A percentile compares a stretch with the other conserved stretches of the same genome.
Conservation (phyloP, 1,139 yeast species). For the Suhomyces yuchorum region DNA sequence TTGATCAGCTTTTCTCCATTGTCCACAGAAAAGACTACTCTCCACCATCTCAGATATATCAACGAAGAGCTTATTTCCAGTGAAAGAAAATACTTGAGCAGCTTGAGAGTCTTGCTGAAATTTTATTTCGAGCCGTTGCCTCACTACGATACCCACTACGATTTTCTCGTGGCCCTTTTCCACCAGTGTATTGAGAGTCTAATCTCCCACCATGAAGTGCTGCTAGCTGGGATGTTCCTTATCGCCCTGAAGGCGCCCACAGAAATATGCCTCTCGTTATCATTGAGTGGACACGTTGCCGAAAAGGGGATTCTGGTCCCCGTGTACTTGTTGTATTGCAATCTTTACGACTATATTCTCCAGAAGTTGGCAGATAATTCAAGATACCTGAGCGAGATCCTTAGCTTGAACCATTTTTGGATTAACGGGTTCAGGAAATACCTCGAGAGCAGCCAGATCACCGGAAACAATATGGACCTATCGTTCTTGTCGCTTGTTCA, state of each 20-base stretch:
- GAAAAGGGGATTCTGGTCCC: constrained; percentile 30
- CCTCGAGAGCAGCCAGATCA: constrained; percentile 46
- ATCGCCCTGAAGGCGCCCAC: background rate
- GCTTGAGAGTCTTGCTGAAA: constrained; percentile 41
- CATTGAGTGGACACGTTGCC: constrained; percentile 20
- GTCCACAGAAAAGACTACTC: background rate
- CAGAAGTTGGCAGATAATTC: constrained; percentile 30
- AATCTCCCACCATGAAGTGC: constrained; percentile 26
- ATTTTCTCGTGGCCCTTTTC: constrained; percentile 28
- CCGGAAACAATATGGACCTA: constrained; percentile 37
- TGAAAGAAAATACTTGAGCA: constrained; percentile 48
- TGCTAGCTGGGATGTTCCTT: background rate
- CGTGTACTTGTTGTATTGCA: constrained; percentile 46
- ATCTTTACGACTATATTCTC: constrained; percentile 42
- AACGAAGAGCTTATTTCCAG: constrained; percentile 51
- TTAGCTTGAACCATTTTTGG: constrained; percentile 7
- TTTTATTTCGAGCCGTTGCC: constrained; percentile 40
- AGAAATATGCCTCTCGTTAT: background rate
- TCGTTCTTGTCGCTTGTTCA: constrained; percentile 54
- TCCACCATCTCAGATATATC: constrained; percentile 25
- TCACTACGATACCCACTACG: constrained; percentile 25
- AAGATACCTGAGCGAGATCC: background rate
- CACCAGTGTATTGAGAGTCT: constrained; percentile 23
- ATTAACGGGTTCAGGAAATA: constrained; percentile 35
- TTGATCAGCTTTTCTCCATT: constrained; percentile 17